Base-by-base conservation (phyloP, 306 rosid genomes). In the Luffa aegyptiaca region DNA sequence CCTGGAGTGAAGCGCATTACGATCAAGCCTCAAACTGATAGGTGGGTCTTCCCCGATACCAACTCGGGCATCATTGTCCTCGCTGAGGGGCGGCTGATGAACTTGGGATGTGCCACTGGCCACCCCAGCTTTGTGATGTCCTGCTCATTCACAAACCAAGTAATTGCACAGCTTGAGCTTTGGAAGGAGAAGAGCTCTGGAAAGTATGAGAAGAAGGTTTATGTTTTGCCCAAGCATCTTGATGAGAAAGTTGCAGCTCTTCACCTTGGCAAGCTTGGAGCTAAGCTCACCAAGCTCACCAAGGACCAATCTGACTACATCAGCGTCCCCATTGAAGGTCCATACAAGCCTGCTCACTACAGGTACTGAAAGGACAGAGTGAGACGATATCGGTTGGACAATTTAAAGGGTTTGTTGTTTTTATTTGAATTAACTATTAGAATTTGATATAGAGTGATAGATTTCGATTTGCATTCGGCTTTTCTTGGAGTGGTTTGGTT, bases 121-220 rank as follows among this genome's bases (percentile, higher is more conserved):
- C 99, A 95, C 89, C 99, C 99, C 0, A 95, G 99, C 83, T 95
- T 95, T 26, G 99, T 95, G 76, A 95, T 95, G 99, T 95, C 99
- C 6, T 95, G 99, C 82, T 95, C 99, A 6, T 95, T 95, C 91
- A 93, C 99, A 13, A 95, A 95, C 88, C 99, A 95, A 59, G 97
- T 95, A 51, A 95, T 95, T 79, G 99, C 99, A 39, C 99, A 95
- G 76, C 91, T 95, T 52, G 99, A 95, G 87, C 82, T 95, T 57
- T 95, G 99, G 99, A 93, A 89, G 0, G 99, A 95, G 88, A 91
- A 73, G 89, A n/a, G 18, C 5, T 16, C 81, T 0, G 99, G 97
- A 2, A 95, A 93, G 81, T 95, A 95, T 62, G 93, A 93, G 83
- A 95, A 93, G 88, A 90, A 91, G 88, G 99, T 95, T 0, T 95